Base-by-base conservation (phyloP, 805 yeast species). In the Kuraishia cidri region DNA sequence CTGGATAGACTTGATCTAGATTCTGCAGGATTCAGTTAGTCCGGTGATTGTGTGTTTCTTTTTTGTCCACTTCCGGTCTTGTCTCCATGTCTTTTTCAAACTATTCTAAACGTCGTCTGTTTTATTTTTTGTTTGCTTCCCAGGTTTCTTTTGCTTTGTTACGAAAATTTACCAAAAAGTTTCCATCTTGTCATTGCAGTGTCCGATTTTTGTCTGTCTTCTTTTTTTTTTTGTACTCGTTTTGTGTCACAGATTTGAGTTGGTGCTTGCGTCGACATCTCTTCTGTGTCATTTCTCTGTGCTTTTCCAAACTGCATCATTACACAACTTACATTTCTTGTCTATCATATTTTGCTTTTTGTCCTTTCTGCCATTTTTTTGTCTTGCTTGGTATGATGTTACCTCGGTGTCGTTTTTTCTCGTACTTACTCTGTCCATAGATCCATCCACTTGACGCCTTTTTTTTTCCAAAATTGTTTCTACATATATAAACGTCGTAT, bases 1-100 rank as follows among this genome's bases (percentile, higher is more conserved):
- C 44, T 72, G 24, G 79, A 72, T 43, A 55, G 73, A 17, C 51
- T 74, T 36, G 79, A 73, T 31, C 34, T 50, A 20, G n/a, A 26
- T 15, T 24, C 23, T 7, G 10, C 7, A 7, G 23, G 23, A 20
- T 20, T n/a, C n/a, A n/a, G n/a, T n/a, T n/a, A n/a, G n/a, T n/a
- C n/a, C n/a, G n/a, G n/a, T n/a, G n/a, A n/a, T n/a, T n/a, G n/a
- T n/a, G n/a, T n/a, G n/a, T n/a, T n/a, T n/a, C n/a, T n/a, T n/a
- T n/a, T n/a, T n/a, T n/a, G n/a, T n/a, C n/a, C n/a, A n/a, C n/a
- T n/a, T n/a, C n/a, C n/a, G n/a, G n/a, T n/a, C n/a, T n/a, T n/a
- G n/a, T n/a, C n/a, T n/a, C n/a, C n/a, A n/a, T n/a, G n/a, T n/a
- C n/a, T n/a, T n/a, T n/a, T n/a, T n/a, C n/a, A n/a, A n/a, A n/a